Conservation (phyloP, 2,329 filamentous ascomycete genomes). For the Colletotrichum sp. region DNA sequence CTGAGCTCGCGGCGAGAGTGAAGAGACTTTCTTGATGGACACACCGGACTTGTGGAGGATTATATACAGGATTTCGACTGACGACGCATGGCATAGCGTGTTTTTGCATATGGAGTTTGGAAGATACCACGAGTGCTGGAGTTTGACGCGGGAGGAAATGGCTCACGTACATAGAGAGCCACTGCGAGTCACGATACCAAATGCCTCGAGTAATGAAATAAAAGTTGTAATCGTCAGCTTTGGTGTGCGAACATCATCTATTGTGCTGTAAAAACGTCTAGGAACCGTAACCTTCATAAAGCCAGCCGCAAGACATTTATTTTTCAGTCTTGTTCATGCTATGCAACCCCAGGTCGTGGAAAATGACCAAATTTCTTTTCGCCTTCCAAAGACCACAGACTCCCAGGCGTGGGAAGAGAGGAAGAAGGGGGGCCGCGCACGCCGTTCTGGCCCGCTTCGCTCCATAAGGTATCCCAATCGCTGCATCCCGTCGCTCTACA, state of each 20-base stretch:
- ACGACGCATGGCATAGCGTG: constrained; percentile 6
- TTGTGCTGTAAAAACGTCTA: constrained; percentile 21
- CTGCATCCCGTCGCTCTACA: background rate
- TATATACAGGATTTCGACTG: background rate
- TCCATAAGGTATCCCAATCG: background rate
- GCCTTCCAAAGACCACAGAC: constrained; percentile 11
- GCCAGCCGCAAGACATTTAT: constrained; percentile 9
- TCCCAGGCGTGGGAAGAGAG: background rate
- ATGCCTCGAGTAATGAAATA: background rate
- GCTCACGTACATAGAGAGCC: background rate
- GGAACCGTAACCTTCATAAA: constrained; percentile 20
- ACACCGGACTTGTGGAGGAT: background rate
- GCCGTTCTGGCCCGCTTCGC: background rate
- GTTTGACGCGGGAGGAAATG: background rate
- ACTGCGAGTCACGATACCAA: background rate
- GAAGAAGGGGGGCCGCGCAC: background rate
- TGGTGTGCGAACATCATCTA: constrained; percentile 20
- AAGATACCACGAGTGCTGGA: constrained; percentile 6
- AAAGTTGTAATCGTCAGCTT: constrained; percentile 12
- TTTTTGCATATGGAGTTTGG: constrained; percentile 15
- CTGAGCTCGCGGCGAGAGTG: constrained; percentile 16
- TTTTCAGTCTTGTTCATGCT: constrained; percentile 12
- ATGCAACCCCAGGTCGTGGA: constrained; percentile 14
- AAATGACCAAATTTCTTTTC: background rate
- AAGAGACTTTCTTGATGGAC: constrained; percentile 9